Conservation (phyloP, 2,329 filamentous ascomycete genomes). For the Ophiostoma sp. region DNA sequence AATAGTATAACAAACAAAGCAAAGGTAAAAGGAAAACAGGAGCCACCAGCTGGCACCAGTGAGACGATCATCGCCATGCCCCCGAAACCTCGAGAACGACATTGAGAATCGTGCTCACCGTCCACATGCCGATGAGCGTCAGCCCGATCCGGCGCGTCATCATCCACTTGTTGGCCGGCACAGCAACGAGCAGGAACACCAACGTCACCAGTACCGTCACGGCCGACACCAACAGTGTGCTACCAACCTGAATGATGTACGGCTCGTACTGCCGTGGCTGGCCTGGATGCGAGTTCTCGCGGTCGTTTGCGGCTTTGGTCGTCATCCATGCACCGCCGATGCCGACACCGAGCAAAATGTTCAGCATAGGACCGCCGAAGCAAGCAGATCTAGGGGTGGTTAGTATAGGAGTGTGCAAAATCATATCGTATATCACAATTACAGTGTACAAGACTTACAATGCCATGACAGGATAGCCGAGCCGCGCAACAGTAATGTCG, state of each 20-base stretch:
- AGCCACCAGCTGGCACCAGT: background rate
- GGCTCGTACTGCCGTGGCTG: conserved; percentile 61
- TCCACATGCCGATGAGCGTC: conserved; percentile 75
- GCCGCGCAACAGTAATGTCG: conserved; percentile 84
- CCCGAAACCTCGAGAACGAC: conserved; percentile 70
- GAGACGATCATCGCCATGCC: conserved; percentile 32
- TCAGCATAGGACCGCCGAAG: conserved; percentile 97
- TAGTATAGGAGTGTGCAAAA: conserved; percentile 26
- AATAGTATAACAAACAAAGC: background rate
- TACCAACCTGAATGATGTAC: conserved; percentile 78
- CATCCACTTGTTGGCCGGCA: conserved; percentile 81
- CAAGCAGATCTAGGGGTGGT: conserved; percentile 62
- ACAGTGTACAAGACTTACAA: conserved; percentile 63
- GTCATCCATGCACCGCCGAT: conserved; percentile 86
- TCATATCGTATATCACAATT: conserved; percentile 65
- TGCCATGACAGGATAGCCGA: conserved; percentile 97
- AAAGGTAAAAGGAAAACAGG: background rate
- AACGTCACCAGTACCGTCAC: conserved; percentile 79
- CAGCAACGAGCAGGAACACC: conserved; percentile 67
- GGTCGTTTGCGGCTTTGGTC: conserved; percentile 60
- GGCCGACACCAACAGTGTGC: conserved; percentile 77
- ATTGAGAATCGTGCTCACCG: conserved; percentile 71
- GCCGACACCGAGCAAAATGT: conserved; percentile 93
- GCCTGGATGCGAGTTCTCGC: conserved; percentile 62
- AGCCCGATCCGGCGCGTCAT: conserved; percentile 79